These are phyloP conservation scores for Fusarium pilosicola DNA, from an alignment of 2,329 filamentous ascomycete genomes.

Conservation along the genomic window DNA sequence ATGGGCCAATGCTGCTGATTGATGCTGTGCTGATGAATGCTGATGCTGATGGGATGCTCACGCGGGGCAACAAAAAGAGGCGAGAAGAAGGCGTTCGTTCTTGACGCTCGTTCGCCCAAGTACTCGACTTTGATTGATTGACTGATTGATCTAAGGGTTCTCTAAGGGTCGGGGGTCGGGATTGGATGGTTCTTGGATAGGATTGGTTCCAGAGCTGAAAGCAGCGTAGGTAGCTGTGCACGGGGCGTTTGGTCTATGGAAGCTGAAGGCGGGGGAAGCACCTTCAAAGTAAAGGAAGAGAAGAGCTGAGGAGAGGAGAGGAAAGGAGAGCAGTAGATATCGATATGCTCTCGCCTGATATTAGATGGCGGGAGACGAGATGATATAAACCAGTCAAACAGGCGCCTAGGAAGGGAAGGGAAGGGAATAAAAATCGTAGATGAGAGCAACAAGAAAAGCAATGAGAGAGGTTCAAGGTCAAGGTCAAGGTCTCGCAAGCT, in stretches of 20 bases:
- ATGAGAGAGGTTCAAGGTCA: not conserved
- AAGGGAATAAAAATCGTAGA: not conserved
- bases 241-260: slow-evolving; percentile 23
- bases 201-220: slow-evolving; percentile 22
- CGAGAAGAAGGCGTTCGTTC: slow-evolving; percentile 3
- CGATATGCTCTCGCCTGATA: not conserved
- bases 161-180: not conserved
- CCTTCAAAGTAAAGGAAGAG: not conserved
- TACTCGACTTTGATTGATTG: not conserved
- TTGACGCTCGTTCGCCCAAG: not conserved
- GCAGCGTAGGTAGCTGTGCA: slow-evolving; percentile 19
- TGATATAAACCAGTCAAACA: slow-evolving; percentile 10
- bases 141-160: slow-evolving; percentile 19
- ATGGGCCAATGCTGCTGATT: slow-evolving; percentile 8
- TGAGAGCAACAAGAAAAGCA: slow-evolving; percentile 22
- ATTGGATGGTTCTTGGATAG: slow-evolving; percentile 2
- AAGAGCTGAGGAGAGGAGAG: not conserved
- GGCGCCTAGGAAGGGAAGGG: not conserved
- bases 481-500: not conserved
- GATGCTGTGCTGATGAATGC: slow-evolving; percentile 20
- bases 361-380: slow-evolving; percentile 5
- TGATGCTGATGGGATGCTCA: slow-evolving; percentile 22
- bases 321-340: not conserved
- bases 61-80: slow-evolving; percentile 27
- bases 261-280: slow-evolving; percentile 31